phyloP scores from a whole-genome alignment of 139 green algal genomes.

The Chlamydomonas sp. region DNA sequence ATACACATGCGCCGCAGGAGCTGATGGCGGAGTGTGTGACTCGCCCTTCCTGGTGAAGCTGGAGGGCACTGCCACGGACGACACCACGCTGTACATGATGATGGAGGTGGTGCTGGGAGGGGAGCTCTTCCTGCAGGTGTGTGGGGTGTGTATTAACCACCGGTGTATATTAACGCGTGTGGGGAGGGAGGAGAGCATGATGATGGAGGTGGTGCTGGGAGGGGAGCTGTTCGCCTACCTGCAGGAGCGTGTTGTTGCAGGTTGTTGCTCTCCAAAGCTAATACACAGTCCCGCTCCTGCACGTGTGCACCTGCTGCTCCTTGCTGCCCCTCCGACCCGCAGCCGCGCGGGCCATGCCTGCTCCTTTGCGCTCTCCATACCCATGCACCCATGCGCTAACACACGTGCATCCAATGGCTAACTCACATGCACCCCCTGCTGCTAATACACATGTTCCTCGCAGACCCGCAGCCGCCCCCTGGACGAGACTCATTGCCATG shows the following conservation, averaged over 20 bases:
- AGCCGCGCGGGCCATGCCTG: no score
- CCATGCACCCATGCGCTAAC: no score
- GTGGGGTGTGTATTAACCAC: no score
- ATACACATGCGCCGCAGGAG: slow-evolving; percentile 2
- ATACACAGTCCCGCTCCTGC: neutral
- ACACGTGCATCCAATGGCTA: no score
- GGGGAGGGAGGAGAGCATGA: slow-evolving; percentile 58
- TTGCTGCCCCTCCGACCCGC: no score
- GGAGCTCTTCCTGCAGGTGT: no score
- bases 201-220: slow-evolving; percentile 91
- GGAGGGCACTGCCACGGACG: slow-evolving; percentile 75
- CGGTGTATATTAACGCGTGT: no score
- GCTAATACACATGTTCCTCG: no score
- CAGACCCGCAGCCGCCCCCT: slow-evolving; percentile 68
- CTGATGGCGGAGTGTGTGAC: slow-evolving; percentile 76
- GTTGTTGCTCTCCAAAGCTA: neutral
- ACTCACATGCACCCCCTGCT: neutral
- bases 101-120: no score
- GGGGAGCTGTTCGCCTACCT: slow-evolving; percentile 96
- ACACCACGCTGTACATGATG: slow-evolving; percentile 65
- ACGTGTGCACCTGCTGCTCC: no score
- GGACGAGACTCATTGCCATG: slow-evolving; percentile 71
- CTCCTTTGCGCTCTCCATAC: no score
- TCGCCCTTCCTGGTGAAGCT: slow-evolving; percentile 90
- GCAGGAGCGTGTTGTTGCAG: slow-evolving; percentile 47